A percentile compares a stretch with the other conserved stretches of the same genome.
phyloP scores from a whole-genome alignment of 2,329 filamentous ascomycete genomes.

The Beauveria sp. region DNA sequence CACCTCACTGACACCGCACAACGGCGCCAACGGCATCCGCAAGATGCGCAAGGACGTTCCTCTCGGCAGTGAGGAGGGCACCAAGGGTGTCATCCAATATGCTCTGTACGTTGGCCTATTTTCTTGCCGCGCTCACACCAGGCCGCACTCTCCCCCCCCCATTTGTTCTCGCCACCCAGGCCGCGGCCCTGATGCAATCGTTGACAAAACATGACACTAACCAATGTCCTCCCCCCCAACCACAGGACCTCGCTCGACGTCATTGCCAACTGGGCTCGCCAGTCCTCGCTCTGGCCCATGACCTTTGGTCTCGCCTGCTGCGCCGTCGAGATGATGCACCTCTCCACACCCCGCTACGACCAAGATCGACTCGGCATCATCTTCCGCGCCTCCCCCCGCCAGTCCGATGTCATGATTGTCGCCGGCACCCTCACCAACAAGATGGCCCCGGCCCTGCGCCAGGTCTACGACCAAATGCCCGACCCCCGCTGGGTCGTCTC shows the following conservation, averaged over 20 bases:
- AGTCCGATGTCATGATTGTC: conserved; percentile 90
- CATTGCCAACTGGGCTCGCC: conserved; percentile 76
- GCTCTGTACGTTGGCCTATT: conserved; percentile 58
- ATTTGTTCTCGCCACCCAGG: background rate
- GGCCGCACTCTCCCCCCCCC: background rate
- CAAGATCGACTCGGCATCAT: conserved; percentile 85
- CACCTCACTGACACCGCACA: conserved; percentile 45
- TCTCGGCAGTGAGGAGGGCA: conserved; percentile 68
- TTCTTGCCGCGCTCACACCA: background rate
- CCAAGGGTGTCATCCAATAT: conserved; percentile 77
- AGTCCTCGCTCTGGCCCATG: conserved; percentile 82
- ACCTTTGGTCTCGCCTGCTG: conserved; percentile 86
- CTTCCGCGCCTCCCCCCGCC: conserved; percentile 79
- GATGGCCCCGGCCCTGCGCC: conserved; percentile 84
- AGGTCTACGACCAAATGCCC: conserved; percentile 94
- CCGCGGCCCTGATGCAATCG: background rate
- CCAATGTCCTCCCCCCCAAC: background rate
- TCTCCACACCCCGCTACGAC: conserved; percentile 81
- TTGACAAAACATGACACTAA: background rate
- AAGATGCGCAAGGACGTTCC: conserved; percentile 62
- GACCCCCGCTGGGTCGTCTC: conserved; percentile 79
- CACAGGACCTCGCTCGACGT: conserved; percentile 68
- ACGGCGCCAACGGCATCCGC: conserved; percentile 45
- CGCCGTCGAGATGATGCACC: conserved; percentile 88
- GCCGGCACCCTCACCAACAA: conserved; percentile 92